These are phyloP conservation scores for Tricholomella constricta DNA, from an alignment of 768 basidiomycete genomes.

Conservation along the genomic window DNA sequence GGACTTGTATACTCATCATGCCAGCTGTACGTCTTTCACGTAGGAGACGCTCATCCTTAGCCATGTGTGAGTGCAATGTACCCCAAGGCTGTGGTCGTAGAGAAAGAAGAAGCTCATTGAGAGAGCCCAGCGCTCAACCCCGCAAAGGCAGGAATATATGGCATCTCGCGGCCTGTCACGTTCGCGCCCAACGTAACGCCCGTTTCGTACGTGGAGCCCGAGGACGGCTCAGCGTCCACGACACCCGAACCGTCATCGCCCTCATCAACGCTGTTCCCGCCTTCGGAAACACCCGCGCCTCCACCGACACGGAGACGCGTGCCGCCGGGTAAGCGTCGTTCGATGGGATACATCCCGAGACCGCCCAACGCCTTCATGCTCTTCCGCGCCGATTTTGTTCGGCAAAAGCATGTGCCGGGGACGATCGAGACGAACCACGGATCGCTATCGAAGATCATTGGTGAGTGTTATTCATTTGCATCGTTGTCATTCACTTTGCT, in stretches of 20 bases:
- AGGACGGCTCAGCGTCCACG: slow-evolving; percentile 27
- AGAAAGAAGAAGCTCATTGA: neutral
- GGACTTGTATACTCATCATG: slow-evolving; percentile 9
- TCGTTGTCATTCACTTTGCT: slow-evolving; percentile 24
- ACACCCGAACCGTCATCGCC: slow-evolving; percentile 33
- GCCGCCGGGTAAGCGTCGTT: slow-evolving; percentile 63
- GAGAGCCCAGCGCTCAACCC: slow-evolving; percentile 30
- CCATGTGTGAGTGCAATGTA: slow-evolving; percentile 10
- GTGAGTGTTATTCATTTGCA: slow-evolving; percentile 41
- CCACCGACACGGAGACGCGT: slow-evolving; percentile 45
- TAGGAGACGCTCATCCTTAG: slow-evolving; percentile 18
- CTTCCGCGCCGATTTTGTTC: slow-evolving; percentile 81
- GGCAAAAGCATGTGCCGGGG: slow-evolving; percentile 77
- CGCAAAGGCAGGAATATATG: slow-evolving; percentile 58
- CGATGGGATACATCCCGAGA: slow-evolving; percentile 70
- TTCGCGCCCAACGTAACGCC: slow-evolving; percentile 47
- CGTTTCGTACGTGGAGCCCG: slow-evolving; percentile 28
- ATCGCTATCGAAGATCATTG: slow-evolving; percentile 46
- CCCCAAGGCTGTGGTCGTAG: neutral
- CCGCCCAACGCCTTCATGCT: slow-evolving; percentile 88
- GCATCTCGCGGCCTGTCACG: slow-evolving; percentile 51
- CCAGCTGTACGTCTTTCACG: slow-evolving; percentile 20
- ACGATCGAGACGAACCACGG: slow-evolving; percentile 52
- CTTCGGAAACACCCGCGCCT: slow-evolving; percentile 42
- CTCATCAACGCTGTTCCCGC: slow-evolving; percentile 53